phyloP scores from a whole-genome alignment of 305 asterid genomes.

The Striga hermonthica region DNA sequence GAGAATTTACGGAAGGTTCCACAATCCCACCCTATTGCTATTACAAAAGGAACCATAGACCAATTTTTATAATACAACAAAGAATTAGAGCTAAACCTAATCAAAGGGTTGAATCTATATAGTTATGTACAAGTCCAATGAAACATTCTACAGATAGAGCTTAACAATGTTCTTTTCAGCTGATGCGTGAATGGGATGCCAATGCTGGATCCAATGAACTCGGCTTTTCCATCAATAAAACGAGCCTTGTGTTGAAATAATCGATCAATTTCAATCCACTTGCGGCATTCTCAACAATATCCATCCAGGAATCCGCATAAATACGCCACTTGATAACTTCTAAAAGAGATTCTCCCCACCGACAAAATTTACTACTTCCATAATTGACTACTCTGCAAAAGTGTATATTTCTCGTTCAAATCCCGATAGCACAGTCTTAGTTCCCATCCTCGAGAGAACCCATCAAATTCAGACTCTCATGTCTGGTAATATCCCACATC shows the following conservation, averaged over 20 bases:
- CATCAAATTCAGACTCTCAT: conserved; percentile 30
- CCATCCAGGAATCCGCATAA: conserved; percentile 23
- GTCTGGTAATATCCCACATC: conserved; percentile 29
- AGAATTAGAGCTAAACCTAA: conserved; percentile 52
- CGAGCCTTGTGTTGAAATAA: conserved; percentile 4
- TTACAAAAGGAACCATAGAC: conserved; percentile 37
- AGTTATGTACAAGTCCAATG: conserved; percentile 38
- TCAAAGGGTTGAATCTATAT: conserved; percentile 32
- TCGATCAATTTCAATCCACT: conserved; percentile 14
- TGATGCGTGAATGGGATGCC: conserved; percentile 18
- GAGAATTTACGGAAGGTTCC: conserved; percentile 41
- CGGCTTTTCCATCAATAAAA: conserved; percentile 18
- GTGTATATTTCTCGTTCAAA: conserved; percentile 29
- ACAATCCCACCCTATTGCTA: conserved; percentile 32
- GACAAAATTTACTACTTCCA: conserved; percentile 20
- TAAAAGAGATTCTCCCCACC: conserved; percentile 3
- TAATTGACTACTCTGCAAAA: conserved; percentile 28
- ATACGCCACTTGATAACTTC: conserved; percentile 26
- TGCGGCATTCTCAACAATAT: neutral
- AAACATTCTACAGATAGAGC: conserved; percentile 33
- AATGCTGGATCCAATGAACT: conserved; percentile 28
- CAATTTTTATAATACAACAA: conserved; percentile 48
- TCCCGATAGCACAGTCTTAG: conserved; percentile 37
- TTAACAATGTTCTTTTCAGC: conserved; percentile 3
- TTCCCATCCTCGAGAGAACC: conserved; percentile 21